These are phyloP conservation scores for Ustilago tritici DNA, from an alignment of 1,284 basidiomycete species.

Conservation along the genomic window DNA sequence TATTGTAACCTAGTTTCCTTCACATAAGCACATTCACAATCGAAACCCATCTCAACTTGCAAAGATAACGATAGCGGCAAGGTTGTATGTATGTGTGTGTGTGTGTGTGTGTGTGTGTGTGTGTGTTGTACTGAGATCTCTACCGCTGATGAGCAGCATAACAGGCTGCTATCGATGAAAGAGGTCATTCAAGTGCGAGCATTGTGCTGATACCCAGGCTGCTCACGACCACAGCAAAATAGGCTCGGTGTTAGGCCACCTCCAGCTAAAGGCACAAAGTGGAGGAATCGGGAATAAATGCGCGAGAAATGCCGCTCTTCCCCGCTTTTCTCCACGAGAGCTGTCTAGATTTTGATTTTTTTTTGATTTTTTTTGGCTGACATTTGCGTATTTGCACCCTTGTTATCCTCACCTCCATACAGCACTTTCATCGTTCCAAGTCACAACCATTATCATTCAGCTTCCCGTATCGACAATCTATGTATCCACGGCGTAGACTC, in stretches of 20 bases:
- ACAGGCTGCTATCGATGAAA: no score
- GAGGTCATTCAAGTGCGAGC: no score
- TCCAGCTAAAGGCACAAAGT: neutral
- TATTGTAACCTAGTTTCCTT: neutral
- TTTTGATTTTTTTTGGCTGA: neutral
- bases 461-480: neutral
- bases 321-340: slow-evolving; percentile 8
- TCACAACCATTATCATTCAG: slow-evolving; percentile 10
- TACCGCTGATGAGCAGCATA: no score
- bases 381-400: neutral
- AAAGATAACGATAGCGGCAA: neutral
- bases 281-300: slow-evolving; percentile 22
- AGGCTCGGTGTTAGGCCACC: neutral
- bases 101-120: no score
- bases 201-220: neutral
- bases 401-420: neutral
- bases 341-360: neutral
- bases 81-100: no score
- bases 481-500: neutral
- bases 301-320: neutral
- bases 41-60: neutral
- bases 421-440: slow-evolving; percentile 6
- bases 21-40: neutral
- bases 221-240: neutral
- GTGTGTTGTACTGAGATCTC: no score